A percentile compares a stretch with the other conserved stretches of the same genome.
Conservation (phyloP, 768 basidiomycete species). For the Erythrobasidium yunnanense region DNA sequence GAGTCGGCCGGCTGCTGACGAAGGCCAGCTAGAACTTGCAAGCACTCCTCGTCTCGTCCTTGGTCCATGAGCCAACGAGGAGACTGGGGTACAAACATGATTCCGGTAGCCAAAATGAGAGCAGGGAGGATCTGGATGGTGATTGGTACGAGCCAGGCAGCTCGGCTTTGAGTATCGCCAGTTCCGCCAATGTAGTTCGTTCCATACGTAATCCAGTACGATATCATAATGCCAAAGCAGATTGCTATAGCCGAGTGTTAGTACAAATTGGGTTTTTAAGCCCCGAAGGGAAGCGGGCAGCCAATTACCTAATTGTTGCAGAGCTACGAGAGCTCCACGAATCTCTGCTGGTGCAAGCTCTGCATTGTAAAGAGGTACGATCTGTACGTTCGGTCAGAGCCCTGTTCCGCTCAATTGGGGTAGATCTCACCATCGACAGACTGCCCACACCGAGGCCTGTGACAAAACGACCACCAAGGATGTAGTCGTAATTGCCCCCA, state of each 20-base stretch:
- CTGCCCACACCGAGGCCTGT: slow-evolving; percentile 74
- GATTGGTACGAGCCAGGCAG: slow-evolving; percentile 67
- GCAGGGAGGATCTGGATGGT: slow-evolving; percentile 54
- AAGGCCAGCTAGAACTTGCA: slow-evolving; percentile 54
- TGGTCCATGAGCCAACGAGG: slow-evolving; percentile 64
- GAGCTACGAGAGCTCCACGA: slow-evolving; percentile 64
- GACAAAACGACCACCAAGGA: slow-evolving; percentile 61
- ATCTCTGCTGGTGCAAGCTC: slow-evolving; percentile 69
- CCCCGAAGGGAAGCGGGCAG: too few relatives aligned
- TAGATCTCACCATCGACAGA: slow-evolving; percentile 67
- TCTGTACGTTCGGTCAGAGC: too few relatives aligned
- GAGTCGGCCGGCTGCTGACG: slow-evolving; percentile 51
- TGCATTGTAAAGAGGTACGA: slow-evolving; percentile 68
- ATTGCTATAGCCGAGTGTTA: too few relatives aligned
- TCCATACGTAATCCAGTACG: slow-evolving; percentile 44
- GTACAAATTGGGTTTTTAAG: too few relatives aligned
- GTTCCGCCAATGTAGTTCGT: slow-evolving; percentile 61
- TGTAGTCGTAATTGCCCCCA: slow-evolving; percentile 47
- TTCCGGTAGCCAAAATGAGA: slow-evolving; percentile 57
- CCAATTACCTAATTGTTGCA: slow-evolving; percentile 71
- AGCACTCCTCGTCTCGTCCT: slow-evolving; percentile 64
- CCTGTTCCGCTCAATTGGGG: too few relatives aligned
- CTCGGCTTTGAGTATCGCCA: slow-evolving; percentile 50
- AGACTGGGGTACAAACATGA: slow-evolving; percentile 68
- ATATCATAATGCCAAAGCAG: slow-evolving; percentile 65